Conservation (phyloP, 345 rosid genomes). For the Eucalyptus lansdowneana region DNA sequence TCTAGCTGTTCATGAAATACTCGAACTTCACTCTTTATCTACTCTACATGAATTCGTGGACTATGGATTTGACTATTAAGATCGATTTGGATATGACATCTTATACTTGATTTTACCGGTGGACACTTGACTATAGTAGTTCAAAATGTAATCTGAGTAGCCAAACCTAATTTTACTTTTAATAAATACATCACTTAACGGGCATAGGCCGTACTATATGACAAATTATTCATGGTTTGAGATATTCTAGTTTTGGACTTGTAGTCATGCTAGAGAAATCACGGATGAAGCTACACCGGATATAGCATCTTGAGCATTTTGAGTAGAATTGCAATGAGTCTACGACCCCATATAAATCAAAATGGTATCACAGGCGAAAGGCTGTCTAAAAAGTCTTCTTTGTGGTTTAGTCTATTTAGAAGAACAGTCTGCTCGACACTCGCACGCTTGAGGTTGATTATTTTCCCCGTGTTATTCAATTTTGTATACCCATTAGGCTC, state of each 20-base stretch:
- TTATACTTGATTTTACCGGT: neutral
- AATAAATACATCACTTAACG: neutral
- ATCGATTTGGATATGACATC: neutral
- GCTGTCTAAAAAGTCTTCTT: neutral
- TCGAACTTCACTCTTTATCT: neutral
- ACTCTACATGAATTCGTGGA: neutral
- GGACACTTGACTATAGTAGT: neutral
- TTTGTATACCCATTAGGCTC: neutral
- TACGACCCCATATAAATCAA: neutral
- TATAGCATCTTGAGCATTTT: neutral
- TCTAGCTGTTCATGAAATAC: neutral
- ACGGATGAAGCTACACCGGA: neutral
- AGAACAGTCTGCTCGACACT: neutral
- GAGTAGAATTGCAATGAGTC: neutral
- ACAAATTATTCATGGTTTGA: neutral
- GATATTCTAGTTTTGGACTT: neutral
- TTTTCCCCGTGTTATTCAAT: neutral
- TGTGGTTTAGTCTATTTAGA: neutral
- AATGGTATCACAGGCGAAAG: neutral
- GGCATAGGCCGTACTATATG: neutral
- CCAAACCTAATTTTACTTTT: neutral
- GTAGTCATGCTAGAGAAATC: neutral
- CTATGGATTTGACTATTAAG: neutral
- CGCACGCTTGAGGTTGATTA: neutral
- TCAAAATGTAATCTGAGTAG: neutral